Percentiles rank a stretch among this genome's conserved stretches.
These are phyloP conservation scores for Taiozyma onychis DNA, from an alignment of 1,139 yeast species.

Conservation along the genomic window DNA sequence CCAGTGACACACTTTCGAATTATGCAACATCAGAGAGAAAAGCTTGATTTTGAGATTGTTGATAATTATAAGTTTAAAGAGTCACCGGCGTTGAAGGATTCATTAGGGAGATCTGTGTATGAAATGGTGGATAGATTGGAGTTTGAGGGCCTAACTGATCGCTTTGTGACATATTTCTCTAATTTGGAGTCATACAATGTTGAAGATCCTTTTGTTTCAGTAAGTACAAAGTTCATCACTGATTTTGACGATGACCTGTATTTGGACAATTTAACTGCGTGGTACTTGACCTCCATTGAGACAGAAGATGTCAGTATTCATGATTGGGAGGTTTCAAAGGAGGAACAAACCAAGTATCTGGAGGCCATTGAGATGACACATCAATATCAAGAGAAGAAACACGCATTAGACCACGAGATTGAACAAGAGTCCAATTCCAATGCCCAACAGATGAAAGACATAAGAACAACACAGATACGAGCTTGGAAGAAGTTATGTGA, in stretches of 20 bases:
- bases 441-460: not conserved
- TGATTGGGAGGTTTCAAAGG: not conserved
- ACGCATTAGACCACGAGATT: not conserved
- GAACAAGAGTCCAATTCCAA: conserved; percentile 1
- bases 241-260: not conserved
- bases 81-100: not conserved
- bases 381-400: not conserved
- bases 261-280: not conserved
- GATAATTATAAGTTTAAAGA: not conserved
- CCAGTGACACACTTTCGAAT: not conserved
- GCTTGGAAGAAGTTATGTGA: not conserved
- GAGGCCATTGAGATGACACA: not conserved
- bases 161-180: not conserved
- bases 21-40: not conserved
- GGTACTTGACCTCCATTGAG: not conserved
- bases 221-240: not conserved
- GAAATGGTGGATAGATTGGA: not conserved
- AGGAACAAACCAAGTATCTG: not conserved
- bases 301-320: not conserved
- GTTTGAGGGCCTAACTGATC: not conserved
- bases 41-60: not conserved
- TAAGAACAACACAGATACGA: not conserved
- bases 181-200: not conserved
- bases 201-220: not conserved
- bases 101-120: not conserved